Conservation (phyloP, 2,329 filamentous ascomycete species). For the Ploettnerulaceae sp. region DNA sequence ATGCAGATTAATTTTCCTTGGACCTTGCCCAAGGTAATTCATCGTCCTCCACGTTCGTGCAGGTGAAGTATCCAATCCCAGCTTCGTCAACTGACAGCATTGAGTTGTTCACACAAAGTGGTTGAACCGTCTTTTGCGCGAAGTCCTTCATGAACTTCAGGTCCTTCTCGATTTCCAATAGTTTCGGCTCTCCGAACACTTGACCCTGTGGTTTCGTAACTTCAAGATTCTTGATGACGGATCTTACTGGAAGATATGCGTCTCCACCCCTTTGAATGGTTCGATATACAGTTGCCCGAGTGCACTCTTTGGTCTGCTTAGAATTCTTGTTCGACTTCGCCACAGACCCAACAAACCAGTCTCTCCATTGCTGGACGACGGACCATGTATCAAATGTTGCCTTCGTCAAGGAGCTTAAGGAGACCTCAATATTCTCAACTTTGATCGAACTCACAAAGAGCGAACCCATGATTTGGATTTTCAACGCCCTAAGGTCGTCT, state of each 20-base stretch:
- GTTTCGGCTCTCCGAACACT: background rate
- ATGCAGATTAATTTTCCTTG: no score
- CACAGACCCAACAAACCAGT: slow-evolving; percentile 23
- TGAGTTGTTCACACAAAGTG: slow-evolving; percentile 21
- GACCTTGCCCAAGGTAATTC: slow-evolving; percentile 25
- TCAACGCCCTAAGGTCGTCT: slow-evolving; percentile 12
- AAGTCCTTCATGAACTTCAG: slow-evolving; percentile 22
- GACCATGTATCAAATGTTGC: slow-evolving; percentile 28
- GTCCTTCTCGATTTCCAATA: slow-evolving; percentile 12
- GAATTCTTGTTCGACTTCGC: background rate
- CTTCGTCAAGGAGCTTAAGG: slow-evolving; percentile 2
- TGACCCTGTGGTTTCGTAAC: background rate
- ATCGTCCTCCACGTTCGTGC: slow-evolving; percentile 18
- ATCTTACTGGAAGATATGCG: slow-evolving; percentile 19
- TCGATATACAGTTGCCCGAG: slow-evolving; percentile 19
- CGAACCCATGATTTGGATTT: slow-evolving; percentile 1
- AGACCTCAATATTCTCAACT: slow-evolving; percentile 4
- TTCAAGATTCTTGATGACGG: slow-evolving; percentile 5
- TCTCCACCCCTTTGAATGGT: slow-evolving; percentile 20
- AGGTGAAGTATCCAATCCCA: slow-evolving; percentile 26
- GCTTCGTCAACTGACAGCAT: slow-evolving; percentile 20
- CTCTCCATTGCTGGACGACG: slow-evolving; percentile 24
- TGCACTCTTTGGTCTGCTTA: background rate
- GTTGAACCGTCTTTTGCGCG: slow-evolving; percentile 19
- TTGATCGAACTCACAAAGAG: slow-evolving; percentile 18